A percentile compares a stretch with the other conserved stretches of the same genome.
These are phyloP conservation scores for Dictyostelium brefeldianum DNA, from an alignment of 78 protist species.

Conservation along the genomic window DNA sequence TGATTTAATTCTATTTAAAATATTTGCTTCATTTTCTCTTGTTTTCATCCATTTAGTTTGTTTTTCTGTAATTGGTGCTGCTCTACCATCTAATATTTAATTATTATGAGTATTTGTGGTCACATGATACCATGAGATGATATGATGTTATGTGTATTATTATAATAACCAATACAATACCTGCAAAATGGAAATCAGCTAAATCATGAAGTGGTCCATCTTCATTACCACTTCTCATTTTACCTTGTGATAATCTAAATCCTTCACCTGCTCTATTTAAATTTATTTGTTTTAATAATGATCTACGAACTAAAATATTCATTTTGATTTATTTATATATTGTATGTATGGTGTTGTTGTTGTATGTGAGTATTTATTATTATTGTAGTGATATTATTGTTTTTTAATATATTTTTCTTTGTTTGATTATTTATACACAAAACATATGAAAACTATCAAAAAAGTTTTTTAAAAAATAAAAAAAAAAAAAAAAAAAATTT, in stretches of 20 bases:
- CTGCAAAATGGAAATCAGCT: conserved; percentile 78
- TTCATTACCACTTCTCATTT: conserved; percentile 72
- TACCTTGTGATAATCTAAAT: conserved; percentile 9
- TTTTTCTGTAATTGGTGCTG: conserved; percentile 42
- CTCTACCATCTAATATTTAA: conserved; percentile 49
- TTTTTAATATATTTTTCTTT: too few relatives aligned
- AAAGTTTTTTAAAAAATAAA: neutral
- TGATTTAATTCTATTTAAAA: conserved; percentile 8
- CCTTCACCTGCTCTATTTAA: conserved; percentile 65
- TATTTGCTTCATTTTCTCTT: conserved; percentile 33
- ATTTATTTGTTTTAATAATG: conserved; percentile 15
- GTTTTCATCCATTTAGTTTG: conserved; percentile 66
- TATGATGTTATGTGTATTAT: neutral
- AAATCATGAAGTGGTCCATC: conserved; percentile 79
- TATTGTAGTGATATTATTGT: neutral
- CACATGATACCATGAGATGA: too few relatives aligned
- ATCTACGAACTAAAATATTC: conserved; percentile 17
- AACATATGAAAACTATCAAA: neutral
- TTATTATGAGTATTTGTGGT: neutral
- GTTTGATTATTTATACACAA: neutral
- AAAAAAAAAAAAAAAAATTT: neutral
- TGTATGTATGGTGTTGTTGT: neutral
- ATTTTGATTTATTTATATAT: neutral
- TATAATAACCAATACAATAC: neutral
- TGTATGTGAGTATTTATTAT: neutral